Base-by-base conservation (phyloP, 2,329 filamentous ascomycete genomes). In the Emmonsiellopsis sp. region DNA sequence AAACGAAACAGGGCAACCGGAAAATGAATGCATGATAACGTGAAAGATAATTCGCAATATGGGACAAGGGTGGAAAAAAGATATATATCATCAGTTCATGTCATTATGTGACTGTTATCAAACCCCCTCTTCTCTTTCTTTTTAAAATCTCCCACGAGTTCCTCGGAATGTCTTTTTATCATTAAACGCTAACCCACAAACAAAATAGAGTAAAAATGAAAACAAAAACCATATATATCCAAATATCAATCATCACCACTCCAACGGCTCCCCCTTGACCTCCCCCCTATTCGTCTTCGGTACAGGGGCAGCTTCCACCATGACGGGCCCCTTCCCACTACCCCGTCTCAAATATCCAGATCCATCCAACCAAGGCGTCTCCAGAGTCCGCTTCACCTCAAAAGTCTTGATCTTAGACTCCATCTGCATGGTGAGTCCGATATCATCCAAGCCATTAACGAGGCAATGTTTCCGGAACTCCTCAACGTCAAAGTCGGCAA, bases 381-480 rank as follows among this genome's bases (percentile, higher is more conserved):
- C 81, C 51, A 78, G 72, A 8, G 86, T 86, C 67, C 90, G 82
- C 71, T 84, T 85, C 63, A 76, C 75, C 81, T 97, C 92, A 65
- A 93, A 95, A 56, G 79, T 79, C 54, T 80, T 75, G 67, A 97
- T 96, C 79, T 95, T 90, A 57, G 90, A 86, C 59, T 93, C 90
- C 73, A 88, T 81, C 74, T 94, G 88, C 79, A 96, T 89, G 5
- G 92, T 97, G 59, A 97, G 75, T 37, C 92, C 92, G 64, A 97
- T 97, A 63, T 97, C 93, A 67, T 97, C 92, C 8, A 97, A 82
- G 0, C 92, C 92, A 67, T 97, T 95, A 64, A 95, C 72, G 50
- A 97, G 75, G 71, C 92, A 97, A 74, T 97, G 89, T 75, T 94
- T 95, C 68, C 90, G 79, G 78, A 97, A 97, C 73, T 87, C 83